Conservation (phyloP, 345 rosid genomes). For the Pugionium cornutum region DNA sequence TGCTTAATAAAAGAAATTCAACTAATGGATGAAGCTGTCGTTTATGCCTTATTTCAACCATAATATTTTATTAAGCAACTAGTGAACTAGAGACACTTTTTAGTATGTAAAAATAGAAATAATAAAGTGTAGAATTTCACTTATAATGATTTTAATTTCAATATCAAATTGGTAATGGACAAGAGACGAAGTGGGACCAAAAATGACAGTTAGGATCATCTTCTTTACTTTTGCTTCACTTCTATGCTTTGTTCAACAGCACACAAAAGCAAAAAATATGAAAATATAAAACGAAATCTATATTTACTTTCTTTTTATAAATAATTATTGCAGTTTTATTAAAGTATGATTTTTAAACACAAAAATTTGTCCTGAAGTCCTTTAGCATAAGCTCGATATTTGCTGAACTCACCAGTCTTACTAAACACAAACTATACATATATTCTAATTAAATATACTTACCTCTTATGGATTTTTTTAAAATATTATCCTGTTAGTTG, state of each 20-base stretch:
- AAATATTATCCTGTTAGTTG: constrained; percentile 40
- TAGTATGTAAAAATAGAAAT: not conserved
- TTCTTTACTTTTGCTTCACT: constrained; percentile 89
- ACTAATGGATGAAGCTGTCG: not conserved
- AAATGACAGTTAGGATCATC: constrained; percentile 65
- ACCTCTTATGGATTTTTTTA: constrained; percentile 35
- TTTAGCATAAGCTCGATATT: constrained; percentile 47
- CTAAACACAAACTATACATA: constrained; percentile 40
- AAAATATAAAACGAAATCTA: not conserved
- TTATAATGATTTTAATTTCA: constrained; percentile 16
- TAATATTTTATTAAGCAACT: too few species aligned
- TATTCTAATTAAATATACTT: not conserved
- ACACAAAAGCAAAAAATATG: constrained; percentile 32
- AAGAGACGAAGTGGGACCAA: constrained; percentile 54
- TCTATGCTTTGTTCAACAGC: constrained; percentile 57
- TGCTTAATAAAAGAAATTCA: not conserved
- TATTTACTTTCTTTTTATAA: not conserved
- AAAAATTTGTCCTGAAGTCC: constrained; percentile 50
- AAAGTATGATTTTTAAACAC: constrained; percentile 15
- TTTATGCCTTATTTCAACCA: too few species aligned
- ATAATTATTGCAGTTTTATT: constrained; percentile 5
- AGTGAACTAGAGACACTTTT: too few species aligned
- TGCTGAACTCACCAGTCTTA: constrained; percentile 36
- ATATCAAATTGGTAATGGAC: constrained; percentile 37
- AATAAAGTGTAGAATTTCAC: constrained; percentile 11